phyloP scores from a whole-genome alignment of 345 rosid species.

The Camelina laxa region DNA sequence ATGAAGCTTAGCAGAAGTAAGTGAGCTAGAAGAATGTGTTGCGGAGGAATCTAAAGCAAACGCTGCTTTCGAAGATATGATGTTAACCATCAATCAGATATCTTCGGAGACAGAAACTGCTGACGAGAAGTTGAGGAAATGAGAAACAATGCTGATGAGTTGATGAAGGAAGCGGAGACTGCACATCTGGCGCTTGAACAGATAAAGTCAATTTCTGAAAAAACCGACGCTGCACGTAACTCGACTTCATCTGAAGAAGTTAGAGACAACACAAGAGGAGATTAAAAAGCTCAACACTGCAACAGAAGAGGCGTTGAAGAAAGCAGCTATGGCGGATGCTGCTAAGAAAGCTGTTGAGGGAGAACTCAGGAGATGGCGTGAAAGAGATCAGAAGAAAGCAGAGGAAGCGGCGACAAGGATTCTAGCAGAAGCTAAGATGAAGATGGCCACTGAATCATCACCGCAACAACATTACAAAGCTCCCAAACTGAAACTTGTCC shows the following conservation, averaged over 20 bases:
- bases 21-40: constrained; percentile 75
- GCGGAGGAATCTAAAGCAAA: constrained; percentile 68
- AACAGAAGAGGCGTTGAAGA: constrained; percentile 74
- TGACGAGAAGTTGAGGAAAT: constrained; percentile 70
- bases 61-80: constrained; percentile 79
- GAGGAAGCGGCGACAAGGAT: constrained; percentile 78
- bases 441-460: constrained; percentile 58
- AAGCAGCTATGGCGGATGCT: constrained; percentile 95
- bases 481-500: constrained; percentile 56
- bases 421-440: constrained; percentile 64
- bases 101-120: constrained; percentile 75
- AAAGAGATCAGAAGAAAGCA: constrained; percentile 88
- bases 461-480: constrained; percentile 65
- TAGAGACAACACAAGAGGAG: constrained; percentile 73
- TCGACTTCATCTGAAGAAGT: constrained; percentile 78
- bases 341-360: constrained; percentile 94
- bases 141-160: constrained; percentile 68
- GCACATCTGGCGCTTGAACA: constrained; percentile 63
- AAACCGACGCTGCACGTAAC: constrained; percentile 71
- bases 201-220: constrained; percentile 70
- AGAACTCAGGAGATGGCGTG: constrained; percentile 89
- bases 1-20: constrained; percentile 73
- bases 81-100: constrained; percentile 72
- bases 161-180: constrained; percentile 70
- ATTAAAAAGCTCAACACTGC: constrained; percentile 74